phyloP scores from a whole-genome alignment of 306 rosid species.

The Vachellia collinsii region DNA sequence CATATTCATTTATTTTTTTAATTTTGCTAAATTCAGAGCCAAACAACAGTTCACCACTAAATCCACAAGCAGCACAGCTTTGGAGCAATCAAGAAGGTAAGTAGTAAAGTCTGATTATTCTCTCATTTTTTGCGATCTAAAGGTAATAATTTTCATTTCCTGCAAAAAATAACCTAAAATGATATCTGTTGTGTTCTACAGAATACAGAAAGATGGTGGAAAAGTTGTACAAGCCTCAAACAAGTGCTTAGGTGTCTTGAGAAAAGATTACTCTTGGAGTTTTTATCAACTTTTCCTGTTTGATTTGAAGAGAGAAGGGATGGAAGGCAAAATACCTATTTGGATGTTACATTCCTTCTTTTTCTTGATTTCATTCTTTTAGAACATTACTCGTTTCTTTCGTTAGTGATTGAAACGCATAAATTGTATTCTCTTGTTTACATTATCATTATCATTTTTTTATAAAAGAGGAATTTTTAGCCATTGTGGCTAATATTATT shows the following conservation, averaged over 20 bases:
- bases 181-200: constrained; percentile 38
- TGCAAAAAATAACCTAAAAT: background rate
- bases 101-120: background rate
- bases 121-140: background rate
- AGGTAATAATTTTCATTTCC: constrained; percentile 10
- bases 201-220: constrained; percentile 94
- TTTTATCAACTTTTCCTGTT: background rate
- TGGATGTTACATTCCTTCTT: constrained; percentile 29
- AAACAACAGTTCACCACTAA: constrained; percentile 87
- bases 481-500: background rate
- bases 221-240: constrained; percentile 73
- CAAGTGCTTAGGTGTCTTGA: constrained; percentile 46
- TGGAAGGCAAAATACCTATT: background rate
- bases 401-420: constrained; percentile 8
- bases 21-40: constrained; percentile 58
- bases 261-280: background rate
- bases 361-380: constrained; percentile 26
- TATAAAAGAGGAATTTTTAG: background rate
- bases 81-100: constrained; percentile 96
- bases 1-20: background rate
- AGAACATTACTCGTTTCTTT: constrained; percentile 4
- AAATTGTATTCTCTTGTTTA: background rate
- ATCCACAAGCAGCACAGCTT: constrained; percentile 90
- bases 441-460: background rate
- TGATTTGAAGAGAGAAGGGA: constrained; percentile 22